A percentile compares a stretch with the other conserved stretches of the same genome.
Conservation (phyloP, 2,329 filamentous ascomycete species). For the Monosporascus sp. region DNA sequence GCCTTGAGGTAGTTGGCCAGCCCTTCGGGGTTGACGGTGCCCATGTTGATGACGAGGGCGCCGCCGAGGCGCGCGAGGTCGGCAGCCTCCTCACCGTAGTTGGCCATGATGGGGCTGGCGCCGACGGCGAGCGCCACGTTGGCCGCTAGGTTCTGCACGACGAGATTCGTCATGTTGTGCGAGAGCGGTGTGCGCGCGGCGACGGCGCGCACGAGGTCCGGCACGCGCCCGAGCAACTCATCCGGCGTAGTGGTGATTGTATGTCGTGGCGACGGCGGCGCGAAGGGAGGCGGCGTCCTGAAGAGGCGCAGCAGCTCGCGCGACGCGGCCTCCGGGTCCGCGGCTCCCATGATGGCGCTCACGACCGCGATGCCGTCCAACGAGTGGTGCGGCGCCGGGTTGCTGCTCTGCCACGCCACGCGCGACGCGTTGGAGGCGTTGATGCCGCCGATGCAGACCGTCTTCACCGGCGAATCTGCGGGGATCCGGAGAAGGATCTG, state of each 20-base stretch:
- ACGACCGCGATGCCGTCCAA: constrained; percentile 84
- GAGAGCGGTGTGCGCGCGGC: constrained; percentile 63
- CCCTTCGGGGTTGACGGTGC: constrained; percentile 74
- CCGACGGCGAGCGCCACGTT: constrained; percentile 83
- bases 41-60: constrained; percentile 89
- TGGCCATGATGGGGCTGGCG: constrained; percentile 90
- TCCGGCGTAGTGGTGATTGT: constrained; percentile 7
- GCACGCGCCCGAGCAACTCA: constrained; percentile 24
- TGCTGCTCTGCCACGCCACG: constrained; percentile 63
- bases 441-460: constrained; percentile 87
- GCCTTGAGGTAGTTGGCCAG: constrained; percentile 68
- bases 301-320: constrained; percentile 53
- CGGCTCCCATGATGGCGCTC: constrained; percentile 75
- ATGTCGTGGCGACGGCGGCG: constrained; percentile 5
- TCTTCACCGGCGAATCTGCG: constrained; percentile 40
- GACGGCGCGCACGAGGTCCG: constrained; percentile 53
- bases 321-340: constrained; percentile 60
- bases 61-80: constrained; percentile 76
- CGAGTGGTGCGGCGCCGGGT: constrained; percentile 39
- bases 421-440: constrained; percentile 69
- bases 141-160: constrained; percentile 91
- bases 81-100: constrained; percentile 72
- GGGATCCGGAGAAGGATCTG: constrained; percentile 59
- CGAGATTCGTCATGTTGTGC: constrained; percentile 97
- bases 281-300: constrained; percentile 30